Percentiles rank a stretch among this genome's conserved stretches.
These are phyloP conservation scores for Nemania abortiva DNA, from an alignment of 2,329 filamentous ascomycete species.

Conservation along the genomic window DNA sequence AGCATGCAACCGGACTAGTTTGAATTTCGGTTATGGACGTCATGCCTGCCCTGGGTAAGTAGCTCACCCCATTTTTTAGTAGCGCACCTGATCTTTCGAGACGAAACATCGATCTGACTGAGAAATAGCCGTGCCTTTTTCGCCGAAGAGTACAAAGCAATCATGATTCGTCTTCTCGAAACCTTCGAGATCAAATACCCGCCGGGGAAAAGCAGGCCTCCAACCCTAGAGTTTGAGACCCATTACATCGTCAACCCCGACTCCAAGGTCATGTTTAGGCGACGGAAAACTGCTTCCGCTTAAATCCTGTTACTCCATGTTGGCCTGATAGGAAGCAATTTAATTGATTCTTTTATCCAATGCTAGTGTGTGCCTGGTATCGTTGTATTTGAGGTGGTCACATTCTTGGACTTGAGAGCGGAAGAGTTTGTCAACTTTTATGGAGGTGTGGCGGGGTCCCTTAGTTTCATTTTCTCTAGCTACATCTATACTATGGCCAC, in stretches of 20 bases:
- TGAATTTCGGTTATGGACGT: slow-evolving; percentile 55
- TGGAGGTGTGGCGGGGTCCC: too few relatives aligned
- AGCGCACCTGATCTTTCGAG: background rate
- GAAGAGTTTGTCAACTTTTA: too few relatives aligned
- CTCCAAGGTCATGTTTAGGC: slow-evolving; percentile 2
- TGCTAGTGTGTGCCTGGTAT: too few relatives aligned
- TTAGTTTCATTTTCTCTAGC: background rate
- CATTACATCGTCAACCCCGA: slow-evolving; percentile 1
- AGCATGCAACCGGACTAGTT: slow-evolving; percentile 46
- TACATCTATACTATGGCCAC: background rate
- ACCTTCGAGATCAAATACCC: background rate
- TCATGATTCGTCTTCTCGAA: background rate
- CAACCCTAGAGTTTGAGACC: background rate
- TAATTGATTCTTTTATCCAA: too few relatives aligned
- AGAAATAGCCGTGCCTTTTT: background rate
- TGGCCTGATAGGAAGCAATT: too few relatives aligned
- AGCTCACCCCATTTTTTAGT: background rate
- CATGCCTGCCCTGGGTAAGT: slow-evolving; percentile 54
- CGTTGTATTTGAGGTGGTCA: too few relatives aligned
- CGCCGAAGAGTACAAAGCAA: background rate
- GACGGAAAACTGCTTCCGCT: background rate
- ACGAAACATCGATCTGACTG: background rate
- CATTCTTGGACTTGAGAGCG: too few relatives aligned
- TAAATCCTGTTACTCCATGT: background rate
- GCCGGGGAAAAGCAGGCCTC: background rate